Base-by-base conservation (phyloP, 805 yeast species). In the Hanseniaspora occidentalis region DNA sequence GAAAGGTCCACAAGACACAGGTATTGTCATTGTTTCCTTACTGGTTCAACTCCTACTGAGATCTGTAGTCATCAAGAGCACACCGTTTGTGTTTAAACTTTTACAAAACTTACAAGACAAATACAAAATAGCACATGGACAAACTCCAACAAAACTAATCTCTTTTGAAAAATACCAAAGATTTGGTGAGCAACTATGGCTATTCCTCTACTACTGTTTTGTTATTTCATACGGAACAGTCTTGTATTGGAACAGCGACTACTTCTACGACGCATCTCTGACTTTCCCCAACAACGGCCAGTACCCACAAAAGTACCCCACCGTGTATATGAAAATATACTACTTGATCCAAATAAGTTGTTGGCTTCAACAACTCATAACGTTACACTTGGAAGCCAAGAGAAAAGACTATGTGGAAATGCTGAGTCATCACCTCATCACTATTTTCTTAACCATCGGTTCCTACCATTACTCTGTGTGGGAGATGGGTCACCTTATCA, bases 101-200 rank as follows among this genome's bases (percentile, higher is more conserved):
- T n/a, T n/a, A n/a, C n/a, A n/a, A n/a, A n/a, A n/a, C n/a, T n/a
- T n/a, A n/a, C n/a, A n/a, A n/a, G n/a, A n/a, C n/a, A n/a, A n/a
- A n/a, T n/a, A n/a, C n/a, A n/a, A n/a, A n/a, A n/a, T n/a, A n/a
- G n/a, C n/a, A n/a, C n/a, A n/a, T n/a, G n/a, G n/a, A n/a, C n/a
- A n/a, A n/a, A n/a, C n/a, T n/a, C n/a, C n/a, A n/a, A n/a, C n/a
- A n/a, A n/a, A n/a, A n/a, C n/a, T n/a, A n/a, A n/a, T n/a, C n/a
- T n/a, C n/a, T 2, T 57, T 55, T 13, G 77, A 75, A 50, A 71
- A 79, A 1, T 63, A 67, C 18, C 72, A 72, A 42, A 70, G 95
- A 43, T 85, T 83, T 54, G 81, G 84, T 42, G 96, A 85, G 60
- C 96, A 85, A 64, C 77, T 84, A 38, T 86, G 95, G 95, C 65